phyloP scores from a whole-genome alignment of 75 land plant species.

The Selaginella moellendorffii region DNA sequence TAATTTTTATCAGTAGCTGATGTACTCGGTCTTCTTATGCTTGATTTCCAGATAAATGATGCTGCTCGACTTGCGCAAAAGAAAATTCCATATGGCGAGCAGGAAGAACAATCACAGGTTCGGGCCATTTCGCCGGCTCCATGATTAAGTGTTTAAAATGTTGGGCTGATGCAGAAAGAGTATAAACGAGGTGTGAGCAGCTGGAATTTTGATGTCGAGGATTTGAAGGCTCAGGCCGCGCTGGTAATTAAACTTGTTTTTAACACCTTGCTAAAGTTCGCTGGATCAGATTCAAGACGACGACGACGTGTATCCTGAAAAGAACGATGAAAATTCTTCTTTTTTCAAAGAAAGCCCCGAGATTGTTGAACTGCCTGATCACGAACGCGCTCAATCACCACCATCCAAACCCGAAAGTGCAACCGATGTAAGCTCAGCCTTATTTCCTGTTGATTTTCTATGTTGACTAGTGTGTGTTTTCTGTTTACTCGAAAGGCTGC shows the following conservation, averaged over 20 bases:
- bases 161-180: slow-evolving; percentile 28
- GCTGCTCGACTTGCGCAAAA: slow-evolving; percentile 58
- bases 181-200: slow-evolving; percentile 86
- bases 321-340: neutral
- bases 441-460: too few relatives aligned
- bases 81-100: slow-evolving; percentile 61
- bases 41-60: slow-evolving; percentile 38
- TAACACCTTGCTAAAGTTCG: neutral
- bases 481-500: too few relatives aligned
- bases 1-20: neutral
- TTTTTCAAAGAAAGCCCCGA: neutral
- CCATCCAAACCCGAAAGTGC: too few relatives aligned
- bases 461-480: too few relatives aligned
- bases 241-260: slow-evolving; percentile 27
- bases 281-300: neutral
- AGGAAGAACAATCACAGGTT: slow-evolving; percentile 77
- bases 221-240: slow-evolving; percentile 76
- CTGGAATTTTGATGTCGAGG: slow-evolving; percentile 87
- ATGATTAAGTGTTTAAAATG: neutral
- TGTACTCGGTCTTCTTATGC: neutral
- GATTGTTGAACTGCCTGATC: neutral
- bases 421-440: neutral
- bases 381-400: neutral
- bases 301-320: neutral
- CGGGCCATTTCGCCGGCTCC: neutral